phyloP scores from a whole-genome alignment of 192 early-diverging fungal genomes.

The Pilaira anomala region DNA sequence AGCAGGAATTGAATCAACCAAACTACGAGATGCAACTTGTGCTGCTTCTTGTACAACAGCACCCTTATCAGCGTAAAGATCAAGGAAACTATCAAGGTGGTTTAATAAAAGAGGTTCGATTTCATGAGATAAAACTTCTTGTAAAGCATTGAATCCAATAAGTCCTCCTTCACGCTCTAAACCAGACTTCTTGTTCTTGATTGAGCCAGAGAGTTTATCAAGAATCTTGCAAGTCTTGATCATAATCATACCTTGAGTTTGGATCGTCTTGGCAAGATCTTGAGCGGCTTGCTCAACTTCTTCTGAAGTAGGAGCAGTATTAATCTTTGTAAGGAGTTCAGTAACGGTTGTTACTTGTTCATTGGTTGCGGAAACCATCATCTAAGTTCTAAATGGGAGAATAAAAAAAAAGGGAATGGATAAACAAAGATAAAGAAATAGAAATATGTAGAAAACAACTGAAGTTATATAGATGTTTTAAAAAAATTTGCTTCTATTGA shows the following conservation, averaged over 20 bases:
- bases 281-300: constrained; percentile 48
- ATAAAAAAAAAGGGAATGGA: not conserved
- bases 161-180: constrained; percentile 61
- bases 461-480: no score
- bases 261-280: constrained; percentile 40
- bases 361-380: constrained; percentile 20
- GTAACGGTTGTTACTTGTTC: constrained; percentile 25
- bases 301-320: constrained; percentile 47
- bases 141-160: constrained; percentile 60
- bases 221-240: constrained; percentile 59
- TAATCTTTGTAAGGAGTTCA: constrained; percentile 41
- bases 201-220: constrained; percentile 50
- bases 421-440: no score
- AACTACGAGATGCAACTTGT: constrained; percentile 34
- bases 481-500: no score
- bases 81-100: constrained; percentile 57
- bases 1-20: constrained; percentile 41
- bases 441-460: no score
- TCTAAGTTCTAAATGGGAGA: constrained; percentile 9
- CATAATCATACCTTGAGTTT: constrained; percentile 49
- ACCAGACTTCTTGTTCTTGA: constrained; percentile 66
- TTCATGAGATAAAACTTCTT: constrained; percentile 53
- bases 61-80: constrained; percentile 54
- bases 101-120: constrained; percentile 64
- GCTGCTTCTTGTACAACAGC: constrained; percentile 49